Evolutionary conservation across 306 rosid species (phyloP).

Genomic region (Albizia julibrissin): DNA sequence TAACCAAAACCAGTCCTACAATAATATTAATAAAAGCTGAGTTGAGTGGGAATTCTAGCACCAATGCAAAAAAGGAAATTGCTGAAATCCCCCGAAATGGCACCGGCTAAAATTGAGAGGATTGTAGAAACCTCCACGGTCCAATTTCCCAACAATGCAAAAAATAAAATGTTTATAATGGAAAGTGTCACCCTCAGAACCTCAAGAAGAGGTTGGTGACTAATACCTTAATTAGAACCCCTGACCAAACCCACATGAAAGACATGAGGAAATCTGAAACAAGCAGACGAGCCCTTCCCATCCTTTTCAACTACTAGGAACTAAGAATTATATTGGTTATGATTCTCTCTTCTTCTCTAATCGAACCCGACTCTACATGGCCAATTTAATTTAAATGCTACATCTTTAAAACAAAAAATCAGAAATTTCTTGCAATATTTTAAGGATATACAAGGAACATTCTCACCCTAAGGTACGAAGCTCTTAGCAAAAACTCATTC

Average conservation of each 20-base stretch:
- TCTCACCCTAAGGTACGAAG: no score
- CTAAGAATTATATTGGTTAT: neutral
- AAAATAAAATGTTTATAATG: conserved; percentile 69
- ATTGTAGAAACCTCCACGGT: conserved; percentile 74
- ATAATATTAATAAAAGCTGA: neutral
- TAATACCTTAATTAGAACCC: conserved; percentile 54
- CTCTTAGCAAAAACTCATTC: no score
- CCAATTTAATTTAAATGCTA: no score
- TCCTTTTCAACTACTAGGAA: neutral
- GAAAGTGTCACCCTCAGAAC: conserved; percentile 42
- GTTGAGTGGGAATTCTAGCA: conserved; percentile 50
- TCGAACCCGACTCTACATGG: neutral
- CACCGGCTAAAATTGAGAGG: conserved; percentile 74
- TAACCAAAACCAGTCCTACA: neutral
- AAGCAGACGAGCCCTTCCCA: conserved; percentile 52
- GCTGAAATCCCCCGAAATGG: conserved; percentile 61
- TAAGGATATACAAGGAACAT: no score
- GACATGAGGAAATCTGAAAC: conserved; percentile 65
- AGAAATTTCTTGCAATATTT: no score
- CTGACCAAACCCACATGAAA: conserved; percentile 93
- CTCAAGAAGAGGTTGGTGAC: conserved; percentile 34
- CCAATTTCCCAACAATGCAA: conserved; percentile 58
- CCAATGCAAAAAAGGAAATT: conserved; percentile 58
- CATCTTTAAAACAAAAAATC: no score
- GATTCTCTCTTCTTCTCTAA: neutral